Base-by-base conservation (phyloP, 1,284 basidiomycete species). In the Leccinum laetum region DNA sequence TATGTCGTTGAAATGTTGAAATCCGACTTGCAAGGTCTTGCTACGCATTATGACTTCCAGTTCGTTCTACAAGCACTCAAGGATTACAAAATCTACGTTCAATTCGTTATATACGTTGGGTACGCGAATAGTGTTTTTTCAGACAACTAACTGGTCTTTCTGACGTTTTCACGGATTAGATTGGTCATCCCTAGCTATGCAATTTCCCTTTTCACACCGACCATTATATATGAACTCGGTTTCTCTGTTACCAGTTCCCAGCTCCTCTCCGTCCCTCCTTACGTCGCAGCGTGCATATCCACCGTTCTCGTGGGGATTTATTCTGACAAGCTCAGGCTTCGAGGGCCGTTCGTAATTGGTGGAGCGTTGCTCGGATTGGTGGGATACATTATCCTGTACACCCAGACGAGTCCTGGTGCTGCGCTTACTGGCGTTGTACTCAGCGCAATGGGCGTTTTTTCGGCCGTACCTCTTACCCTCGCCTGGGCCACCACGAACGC, bases 401-500 rank as follows among this genome's bases (percentile, higher is more conserved):
- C 77, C 2, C 76, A 77, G 69, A 65, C 64, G 10, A 69, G 35
- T 10, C 72, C 83, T 5, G 78, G 74, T 3, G 69, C 71, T 13
- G 76, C 81, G 18, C 88, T 88, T 71, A 68, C 76, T 16, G 87
- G 83, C 4, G 76, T 83, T 16, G 74, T 88, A 68, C 75, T 89
- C 18, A 78, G 81, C 46, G 81, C 84, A 8, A 76, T 80, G 32
- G 87, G 87, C n/a, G 77, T 84, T 7, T 86, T 79, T 72, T 81
- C 85, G 6, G 78, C 80, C 7, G 77, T 86, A 58, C 82, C 86
- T n/a, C 72, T 86, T 49, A 70, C 75, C 44, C 73, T 87, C n/a
- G 82, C 85, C 10, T 89, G 86, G 87, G 80, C 78, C 4, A 80
- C 81, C 29, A 82, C 83, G 60, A 86, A 85, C 65, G 80, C 80